Evolutionary conservation across 129 eudicot genomes (phyloP), one percentile per base, ranked within the genome.

Genomic region (Flaveria sonorensis): DNA sequence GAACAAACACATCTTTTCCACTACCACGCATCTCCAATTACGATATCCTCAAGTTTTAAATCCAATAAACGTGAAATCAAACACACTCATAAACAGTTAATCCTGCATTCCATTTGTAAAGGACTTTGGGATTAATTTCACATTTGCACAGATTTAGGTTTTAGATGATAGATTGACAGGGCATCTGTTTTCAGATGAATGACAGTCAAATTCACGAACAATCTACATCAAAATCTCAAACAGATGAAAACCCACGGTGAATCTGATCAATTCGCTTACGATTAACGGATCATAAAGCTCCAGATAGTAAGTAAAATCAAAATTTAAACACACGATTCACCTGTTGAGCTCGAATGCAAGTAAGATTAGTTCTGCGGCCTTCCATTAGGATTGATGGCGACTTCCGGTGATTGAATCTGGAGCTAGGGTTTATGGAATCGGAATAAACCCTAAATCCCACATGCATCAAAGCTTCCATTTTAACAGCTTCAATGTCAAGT

Each of bases 281-380:
- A 40, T 56, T 56, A 57, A 40, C 63, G 20, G 48, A 75, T 75
- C 3, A 16, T 30, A 18, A 68, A 45, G 57, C 20, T 45, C 2
- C 6, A 45, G 2, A 68, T 28, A 45, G 7, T 13, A 30, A 9
- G 19, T 30, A 28, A 23, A 45, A 30, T 0, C 16, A 26, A 32
- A 36, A 26, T 12, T n/a, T 16, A n/a, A n/a, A 11, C 4, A 23
- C 24, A 42, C 2, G 57, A 79, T 13, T 16, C 4, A 86, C 84
- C 86, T 76, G 77, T 68, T 83, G 89, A 67, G 86, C 80, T 28
- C 81, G 86, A 72, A 86, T 61, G 45, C 64, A 60, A 55, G 81
- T 15, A 59, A 70, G 47, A 64, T 53, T 63, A 69, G 39, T 28
- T 65, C 30, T 57, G 18, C 47, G 74, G 14, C 50, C 43, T 40